phyloP scores from a whole-genome alignment of 495 filamentous ascomycete species.

The Xylaria scruposa region DNA sequence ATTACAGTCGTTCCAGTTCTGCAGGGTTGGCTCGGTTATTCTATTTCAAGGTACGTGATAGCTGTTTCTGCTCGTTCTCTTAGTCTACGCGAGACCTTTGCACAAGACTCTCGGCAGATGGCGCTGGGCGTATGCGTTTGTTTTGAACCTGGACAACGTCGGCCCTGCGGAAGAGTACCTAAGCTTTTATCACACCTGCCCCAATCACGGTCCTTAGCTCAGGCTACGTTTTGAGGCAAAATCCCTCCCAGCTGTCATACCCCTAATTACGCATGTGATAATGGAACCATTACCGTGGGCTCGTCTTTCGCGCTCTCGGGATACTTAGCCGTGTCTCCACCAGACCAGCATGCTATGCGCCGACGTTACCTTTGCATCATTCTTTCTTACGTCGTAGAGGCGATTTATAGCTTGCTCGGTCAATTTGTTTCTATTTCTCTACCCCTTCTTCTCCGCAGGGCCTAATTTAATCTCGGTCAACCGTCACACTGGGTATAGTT shows the following conservation, averaged over 20 bases:
- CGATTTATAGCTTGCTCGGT: constrained; percentile 34
- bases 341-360: constrained; percentile 14
- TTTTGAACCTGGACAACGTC: constrained; percentile 39
- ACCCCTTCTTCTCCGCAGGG: constrained; percentile 20
- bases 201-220: constrained; percentile 46
- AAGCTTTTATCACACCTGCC: constrained; percentile 32
- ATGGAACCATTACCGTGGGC: constrained; percentile 30
- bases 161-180: constrained; percentile 53
- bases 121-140: constrained; percentile 36
- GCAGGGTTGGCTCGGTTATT: constrained; percentile 20
- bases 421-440: constrained; percentile 22
- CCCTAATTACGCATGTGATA: constrained; percentile 31
- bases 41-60: constrained; percentile 36
- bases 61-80: constrained; percentile 26
- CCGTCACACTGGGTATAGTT: constrained; percentile 14
- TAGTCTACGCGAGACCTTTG: constrained; percentile 32
- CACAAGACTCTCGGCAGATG: constrained; percentile 46
- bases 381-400: constrained; percentile 14
- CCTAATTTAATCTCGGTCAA: not conserved
- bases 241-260: constrained; percentile 24
- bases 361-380: constrained; percentile 20
- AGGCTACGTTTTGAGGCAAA: constrained; percentile 2
- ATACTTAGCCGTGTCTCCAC: constrained; percentile 32
- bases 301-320: constrained; percentile 29
- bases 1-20: constrained; percentile 21